Evolutionary conservation across 2,329 filamentous ascomycete genomes (phyloP), one percentile per base, ranked within the genome.

Genomic region (Fusarium sp.): DNA sequence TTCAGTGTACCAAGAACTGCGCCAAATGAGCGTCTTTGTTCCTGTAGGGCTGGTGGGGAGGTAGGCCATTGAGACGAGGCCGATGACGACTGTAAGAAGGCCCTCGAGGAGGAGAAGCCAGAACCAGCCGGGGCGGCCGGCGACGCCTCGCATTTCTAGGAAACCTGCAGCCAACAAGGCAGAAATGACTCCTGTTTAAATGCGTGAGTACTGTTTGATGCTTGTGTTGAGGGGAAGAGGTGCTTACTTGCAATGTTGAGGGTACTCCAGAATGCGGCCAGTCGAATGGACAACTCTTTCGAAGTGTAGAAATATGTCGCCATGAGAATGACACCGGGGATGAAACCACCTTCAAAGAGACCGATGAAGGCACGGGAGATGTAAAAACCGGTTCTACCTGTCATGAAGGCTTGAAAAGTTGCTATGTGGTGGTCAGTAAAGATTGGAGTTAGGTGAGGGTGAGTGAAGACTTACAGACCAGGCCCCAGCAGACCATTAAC

Each of bases 221-320:
- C 5, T 14, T 72, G 49, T 67, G 73, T 8, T 1, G 74, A 56
- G 29, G 16, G 42, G 16, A 10, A 29, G 6, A 10, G 4, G n/a
- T n/a, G 61, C 73, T 58, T 62, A 73, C 77, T 74, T 6, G 79
- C 79, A 38, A 82, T 70, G 58, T 82, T 83, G 25, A 84, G 77
- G 2, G 82, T 83, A 1, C 81, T 82, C 91, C 90, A 93, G 77
- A 93, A 93, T 73, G 84, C 89, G 44, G 88, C 87, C 9, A 93
- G 81, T 0, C 91, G 86, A 31, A 86, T 83, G 0, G 90, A 89
- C 1, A 93, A 80, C 74, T 93, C 91, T 57, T 83, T 83, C 1
- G 86, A 87, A 4, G 86, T 92, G 80, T 92, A 93, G 78, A 90
- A 93, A 77, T 93, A 93, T 2, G 87, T 89, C 1, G 91, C 82